Evolutionary conservation across 345 rosid species (phyloP).

Genomic region (Eucalyptus pauciflora): DNA sequence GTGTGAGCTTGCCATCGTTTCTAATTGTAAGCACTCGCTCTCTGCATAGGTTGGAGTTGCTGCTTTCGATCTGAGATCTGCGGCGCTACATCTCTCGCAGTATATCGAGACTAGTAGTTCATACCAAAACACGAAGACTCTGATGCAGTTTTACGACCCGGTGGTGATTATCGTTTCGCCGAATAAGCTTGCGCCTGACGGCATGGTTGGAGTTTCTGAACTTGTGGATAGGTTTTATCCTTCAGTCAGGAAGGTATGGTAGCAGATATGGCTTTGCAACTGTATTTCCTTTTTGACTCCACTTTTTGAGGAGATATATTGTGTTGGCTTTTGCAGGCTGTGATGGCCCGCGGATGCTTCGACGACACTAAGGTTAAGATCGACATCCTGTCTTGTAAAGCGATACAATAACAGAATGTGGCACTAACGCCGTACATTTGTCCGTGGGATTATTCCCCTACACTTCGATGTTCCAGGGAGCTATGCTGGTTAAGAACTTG

Average conservation of each 20-base stretch:
- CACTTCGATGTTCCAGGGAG: slow-evolving; percentile 48
- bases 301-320: not conserved
- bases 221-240: slow-evolving; percentile 58
- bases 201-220: slow-evolving; percentile 89
- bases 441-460: not conserved
- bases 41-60: slow-evolving; percentile 79
- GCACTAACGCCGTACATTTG: not conserved
- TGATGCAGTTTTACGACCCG: slow-evolving; percentile 81
- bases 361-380: slow-evolving; percentile 85
- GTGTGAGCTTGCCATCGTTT: not conserved
- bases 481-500: slow-evolving; percentile 63
- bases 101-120: slow-evolving; percentile 94
- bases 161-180: slow-evolving; percentile 76
- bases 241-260: slow-evolving; percentile 65
- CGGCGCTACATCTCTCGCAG: slow-evolving; percentile 88
- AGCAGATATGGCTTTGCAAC: not conserved
- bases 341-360: slow-evolving; percentile 82
- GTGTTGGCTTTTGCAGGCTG: slow-evolving; percentile 39
- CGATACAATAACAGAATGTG: not conserved
- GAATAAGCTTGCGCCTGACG: slow-evolving; percentile 70
- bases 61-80: slow-evolving; percentile 87
- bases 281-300: not conserved
- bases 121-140: slow-evolving; percentile 80
- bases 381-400: not conserved
- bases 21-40: not conserved